Base-by-base conservation (phyloP, 2,329 filamentous ascomycete species). In the Sphaerostilbella broomeana region DNA sequence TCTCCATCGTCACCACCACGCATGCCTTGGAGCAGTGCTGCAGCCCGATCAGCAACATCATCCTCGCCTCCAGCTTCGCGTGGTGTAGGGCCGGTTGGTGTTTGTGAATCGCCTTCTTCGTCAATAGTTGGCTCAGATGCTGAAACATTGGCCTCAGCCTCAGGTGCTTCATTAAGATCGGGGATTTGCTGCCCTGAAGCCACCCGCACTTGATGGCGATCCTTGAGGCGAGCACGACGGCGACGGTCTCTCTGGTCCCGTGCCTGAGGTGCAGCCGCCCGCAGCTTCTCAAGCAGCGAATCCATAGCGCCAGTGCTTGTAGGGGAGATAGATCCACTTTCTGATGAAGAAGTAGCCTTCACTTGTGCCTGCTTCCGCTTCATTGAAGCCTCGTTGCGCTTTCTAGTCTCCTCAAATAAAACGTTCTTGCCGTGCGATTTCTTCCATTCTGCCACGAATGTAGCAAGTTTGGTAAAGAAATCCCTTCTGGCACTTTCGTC, bases 341-440 rank as follows among this genome's bases (percentile, higher is more conserved):
- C 67, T 10, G 51, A 27, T 13, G 34, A 41, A 10, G 64, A 55
- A 12, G 66, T 59, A 6, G 73, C 63, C 55, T 84, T 83, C 48
- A 81, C 68, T 51, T 82, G 73, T n/a, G 78, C 75, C 48, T 85
- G 77, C 67, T 95, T 95, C 53, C 90, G 84, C 62, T 90, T 90
- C 79, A 97, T 86, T 29, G 84, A 92, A 25, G 81, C 84, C 63
- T 97, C 90, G 60, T 94, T 94, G 49, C 86, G 82, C 50, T 79
- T 85, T 52, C 81, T 79, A 39, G 76, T 81, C 55, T 95, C 89
- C 64, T 98, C 92, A 45, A 87, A 63, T 20, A 73, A 60, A 15
- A 90, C 65, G 64, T 97, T 98, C 81, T 97, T 97, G 52, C 94
- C 86, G 51, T 81, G 80, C 21, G 88, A 94, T 75, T 84, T 90